Conservation (phyloP, 2,329 filamentous ascomycete species). For the Graphium sp. region DNA sequence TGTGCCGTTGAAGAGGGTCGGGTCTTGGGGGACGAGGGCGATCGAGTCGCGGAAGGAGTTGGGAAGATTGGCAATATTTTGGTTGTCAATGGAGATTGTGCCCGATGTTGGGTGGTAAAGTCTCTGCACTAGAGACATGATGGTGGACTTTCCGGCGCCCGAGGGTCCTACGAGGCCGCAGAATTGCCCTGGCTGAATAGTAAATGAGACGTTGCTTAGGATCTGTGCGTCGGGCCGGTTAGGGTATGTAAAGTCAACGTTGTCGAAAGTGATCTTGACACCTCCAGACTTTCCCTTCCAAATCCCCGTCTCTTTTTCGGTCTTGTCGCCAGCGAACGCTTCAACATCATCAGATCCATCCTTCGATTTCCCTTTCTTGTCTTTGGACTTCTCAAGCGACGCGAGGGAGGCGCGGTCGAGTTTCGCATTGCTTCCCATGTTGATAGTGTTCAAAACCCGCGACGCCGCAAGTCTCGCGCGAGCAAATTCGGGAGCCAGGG, state of each 20-base stretch:
- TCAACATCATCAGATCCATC: slow-evolving; percentile 17
- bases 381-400: slow-evolving; percentile 9
- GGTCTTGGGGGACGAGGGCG: slow-evolving; percentile 40
- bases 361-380: no score
- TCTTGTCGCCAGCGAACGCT: slow-evolving; percentile 13
- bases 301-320: slow-evolving; percentile 11
- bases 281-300: slow-evolving; percentile 16
- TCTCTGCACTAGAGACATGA: slow-evolving; percentile 36
- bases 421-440: slow-evolving; percentile 24
- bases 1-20: slow-evolving; percentile 38
- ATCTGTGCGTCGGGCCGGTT: slow-evolving; percentile 40
- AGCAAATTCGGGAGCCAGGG: slow-evolving; percentile 58
- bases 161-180: slow-evolving; percentile 48
- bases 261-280: slow-evolving; percentile 33
- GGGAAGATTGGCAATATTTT: slow-evolving; percentile 23
- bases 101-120: slow-evolving; percentile 27
- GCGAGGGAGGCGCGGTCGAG: slow-evolving; percentile 7
- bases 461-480: slow-evolving; percentile 44
- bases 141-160: slow-evolving; percentile 51
- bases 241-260: slow-evolving; percentile 50
- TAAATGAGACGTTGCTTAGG: slow-evolving; percentile 36
- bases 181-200: slow-evolving; percentile 41
- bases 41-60: slow-evolving; percentile 32
- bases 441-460: slow-evolving; percentile 34
- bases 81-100: slow-evolving; percentile 23